A percentile compares a stretch with the other conserved stretches of the same genome.
phyloP scores from a whole-genome alignment of 768 basidiomycete genomes.

The Kwoniella sp. region DNA sequence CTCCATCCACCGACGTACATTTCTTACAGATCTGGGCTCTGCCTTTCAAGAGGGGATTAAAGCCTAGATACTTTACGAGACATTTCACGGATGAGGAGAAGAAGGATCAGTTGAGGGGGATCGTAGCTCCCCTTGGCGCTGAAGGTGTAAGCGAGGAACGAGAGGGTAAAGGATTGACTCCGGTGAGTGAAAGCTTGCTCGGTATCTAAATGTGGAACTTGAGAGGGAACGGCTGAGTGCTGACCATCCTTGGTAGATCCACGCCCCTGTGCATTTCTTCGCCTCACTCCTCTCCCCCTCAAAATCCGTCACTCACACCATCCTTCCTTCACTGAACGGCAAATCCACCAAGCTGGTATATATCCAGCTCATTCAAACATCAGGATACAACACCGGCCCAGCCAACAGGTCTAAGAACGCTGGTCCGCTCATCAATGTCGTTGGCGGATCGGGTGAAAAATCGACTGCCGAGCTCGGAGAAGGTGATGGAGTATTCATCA shows the following conservation, averaged over 20 bases:
- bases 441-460: slow-evolving; percentile 56
- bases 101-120: slow-evolving; percentile 66
- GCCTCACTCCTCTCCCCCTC: slow-evolving; percentile 71
- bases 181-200: slow-evolving; percentile 56
- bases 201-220: no score
- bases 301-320: slow-evolving; percentile 61
- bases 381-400: slow-evolving; percentile 72
- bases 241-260: slow-evolving; percentile 34
- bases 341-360: slow-evolving; percentile 65
- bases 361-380: slow-evolving; percentile 80
- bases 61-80: slow-evolving; percentile 80
- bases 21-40: slow-evolving; percentile 73
- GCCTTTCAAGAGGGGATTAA: slow-evolving; percentile 61
- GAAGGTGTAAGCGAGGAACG: slow-evolving; percentile 66
- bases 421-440: slow-evolving; percentile 64
- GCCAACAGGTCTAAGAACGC: slow-evolving; percentile 25
- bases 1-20: slow-evolving; percentile 55
- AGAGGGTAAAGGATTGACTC: slow-evolving; percentile 76
- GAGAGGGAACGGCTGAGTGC: slow-evolving; percentile 1
- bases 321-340: slow-evolving; percentile 52
- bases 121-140: slow-evolving; percentile 73
- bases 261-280: slow-evolving; percentile 60
- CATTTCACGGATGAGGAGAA: slow-evolving; percentile 83
- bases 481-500: slow-evolving; percentile 84
- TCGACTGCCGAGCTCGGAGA: slow-evolving; percentile 65